Evolutionary conservation across 345 rosid species (phyloP).

Genomic region (Arabis alpina): DNA sequence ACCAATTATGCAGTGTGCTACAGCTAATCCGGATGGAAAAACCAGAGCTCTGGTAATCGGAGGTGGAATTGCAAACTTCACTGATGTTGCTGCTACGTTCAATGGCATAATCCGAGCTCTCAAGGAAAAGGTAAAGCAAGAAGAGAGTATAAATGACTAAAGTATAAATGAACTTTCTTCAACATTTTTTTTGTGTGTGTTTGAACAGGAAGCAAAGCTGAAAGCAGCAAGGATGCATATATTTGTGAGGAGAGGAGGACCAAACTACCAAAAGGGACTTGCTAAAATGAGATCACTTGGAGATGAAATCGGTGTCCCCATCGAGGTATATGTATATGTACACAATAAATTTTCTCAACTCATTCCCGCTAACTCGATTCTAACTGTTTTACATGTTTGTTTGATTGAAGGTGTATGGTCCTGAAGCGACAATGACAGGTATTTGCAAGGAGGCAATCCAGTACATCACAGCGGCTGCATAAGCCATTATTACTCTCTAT

Average conservation of each 20-base stretch:
- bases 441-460: constrained; percentile 95
- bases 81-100: constrained; percentile 93
- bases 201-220: constrained; percentile 43
- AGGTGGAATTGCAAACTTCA: constrained; percentile 97
- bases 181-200: neutral
- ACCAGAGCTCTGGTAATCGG: constrained; percentile 92
- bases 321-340: constrained; percentile 61
- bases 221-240: constrained; percentile 46
- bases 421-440: constrained; percentile 96
- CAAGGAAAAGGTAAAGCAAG: constrained; percentile 73
- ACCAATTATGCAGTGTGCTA: constrained; percentile 66
- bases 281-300: constrained; percentile 88
- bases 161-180: constrained; percentile 48
- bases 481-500: constrained; percentile 32
- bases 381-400: constrained; percentile 3
- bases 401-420: constrained; percentile 74
- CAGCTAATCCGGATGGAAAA: constrained; percentile 83
- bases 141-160: constrained; percentile 77
- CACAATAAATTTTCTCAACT: neutral
- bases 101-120: constrained; percentile 89
- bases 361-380: neutral
- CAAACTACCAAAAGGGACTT: constrained; percentile 92
- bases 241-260: constrained; percentile 80
- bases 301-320: constrained; percentile 89
- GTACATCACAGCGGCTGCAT: constrained; percentile 73